Conservation (phyloP, 2,329 filamentous ascomycete genomes). For the Botrytis aclada region DNA sequence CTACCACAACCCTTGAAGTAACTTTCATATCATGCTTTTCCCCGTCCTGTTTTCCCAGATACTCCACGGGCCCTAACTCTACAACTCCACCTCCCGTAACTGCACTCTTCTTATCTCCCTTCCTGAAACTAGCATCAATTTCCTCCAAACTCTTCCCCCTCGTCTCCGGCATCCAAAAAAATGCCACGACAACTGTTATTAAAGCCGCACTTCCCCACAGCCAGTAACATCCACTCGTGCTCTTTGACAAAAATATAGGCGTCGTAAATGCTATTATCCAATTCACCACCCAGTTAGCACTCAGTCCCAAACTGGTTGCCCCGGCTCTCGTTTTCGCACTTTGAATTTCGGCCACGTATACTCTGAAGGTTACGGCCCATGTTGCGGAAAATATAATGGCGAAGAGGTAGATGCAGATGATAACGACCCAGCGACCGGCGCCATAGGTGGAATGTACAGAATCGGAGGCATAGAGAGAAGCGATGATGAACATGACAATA, state of each 20-base stretch:
- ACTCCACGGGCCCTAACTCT: background rate
- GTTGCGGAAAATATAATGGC: slow-evolving; percentile 46
- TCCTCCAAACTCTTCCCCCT: slow-evolving; percentile 30
- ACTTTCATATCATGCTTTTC: background rate
- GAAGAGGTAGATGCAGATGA: slow-evolving; percentile 50
- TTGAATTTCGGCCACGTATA: slow-evolving; percentile 59
- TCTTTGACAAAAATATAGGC: slow-evolving; percentile 33
- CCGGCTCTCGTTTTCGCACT: slow-evolving; percentile 52
- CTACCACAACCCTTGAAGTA: background rate
- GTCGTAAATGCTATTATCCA: slow-evolving; percentile 39
- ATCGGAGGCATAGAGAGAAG: slow-evolving; percentile 49
- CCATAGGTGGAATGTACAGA: slow-evolving; percentile 42
- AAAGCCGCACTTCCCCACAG: slow-evolving; percentile 42
- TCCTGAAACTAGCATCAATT: slow-evolving; percentile 28
- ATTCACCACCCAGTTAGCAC: slow-evolving; percentile 43
- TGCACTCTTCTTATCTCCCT: background rate
- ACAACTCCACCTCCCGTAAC: background rate
- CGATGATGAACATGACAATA: slow-evolving; percentile 52
- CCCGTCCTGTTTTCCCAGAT: background rate
- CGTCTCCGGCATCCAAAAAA: slow-evolving; percentile 37
- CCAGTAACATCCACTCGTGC: slow-evolving; percentile 33
- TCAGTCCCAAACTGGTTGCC: slow-evolving; percentile 51
- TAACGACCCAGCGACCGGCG: slow-evolving; percentile 48
- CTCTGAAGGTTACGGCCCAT: slow-evolving; percentile 55
- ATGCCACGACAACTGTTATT: slow-evolving; percentile 24